Evolutionary conservation across 495 filamentous ascomycete species (phyloP).

Genomic region (Penicillium macrosclerotiorum): DNA sequence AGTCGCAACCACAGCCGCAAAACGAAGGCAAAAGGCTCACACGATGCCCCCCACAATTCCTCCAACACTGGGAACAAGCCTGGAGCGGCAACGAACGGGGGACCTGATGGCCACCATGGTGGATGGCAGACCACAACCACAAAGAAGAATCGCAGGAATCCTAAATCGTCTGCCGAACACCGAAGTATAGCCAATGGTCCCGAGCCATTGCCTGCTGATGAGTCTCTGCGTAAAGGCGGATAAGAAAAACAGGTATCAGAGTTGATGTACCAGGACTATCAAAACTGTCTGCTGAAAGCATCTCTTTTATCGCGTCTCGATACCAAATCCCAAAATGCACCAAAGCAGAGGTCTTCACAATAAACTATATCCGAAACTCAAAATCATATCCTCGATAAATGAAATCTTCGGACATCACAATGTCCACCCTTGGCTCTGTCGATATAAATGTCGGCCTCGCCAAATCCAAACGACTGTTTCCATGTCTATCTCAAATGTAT

Average conservation of each 20-base stretch:
- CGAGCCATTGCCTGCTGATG: conserved; percentile 48
- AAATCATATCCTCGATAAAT: too few relatives aligned
- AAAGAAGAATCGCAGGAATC: conserved; percentile 46
- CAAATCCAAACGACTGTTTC: conserved; percentile 6
- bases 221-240: conserved; percentile 50
- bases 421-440: neutral
- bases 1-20: conserved; percentile 21
- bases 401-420: conserved; percentile 1
- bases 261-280: too few relatives aligned
- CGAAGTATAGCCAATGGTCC: conserved; percentile 25
- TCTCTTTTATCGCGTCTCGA: too few relatives aligned
- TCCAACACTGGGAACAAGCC: too few relatives aligned
- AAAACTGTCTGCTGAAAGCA: too few relatives aligned
- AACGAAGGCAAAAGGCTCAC: conserved; percentile 30
- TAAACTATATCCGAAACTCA: too few relatives aligned
- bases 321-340: too few relatives aligned
- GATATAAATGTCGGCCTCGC: conserved; percentile 2
- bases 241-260: conserved; percentile 26
- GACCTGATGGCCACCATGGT: conserved; percentile 28
- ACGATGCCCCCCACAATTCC: conserved; percentile 27
- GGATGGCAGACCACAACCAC: conserved; percentile 47
- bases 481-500: conserved; percentile 14
- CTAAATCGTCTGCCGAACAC: conserved; percentile 32
- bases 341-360: too few relatives aligned
- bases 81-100: conserved; percentile 10